These are phyloP conservation scores for Neopestalotiopsis clavispora DNA, from an alignment of 2,329 filamentous ascomycete genomes.

Conservation along the genomic window DNA sequence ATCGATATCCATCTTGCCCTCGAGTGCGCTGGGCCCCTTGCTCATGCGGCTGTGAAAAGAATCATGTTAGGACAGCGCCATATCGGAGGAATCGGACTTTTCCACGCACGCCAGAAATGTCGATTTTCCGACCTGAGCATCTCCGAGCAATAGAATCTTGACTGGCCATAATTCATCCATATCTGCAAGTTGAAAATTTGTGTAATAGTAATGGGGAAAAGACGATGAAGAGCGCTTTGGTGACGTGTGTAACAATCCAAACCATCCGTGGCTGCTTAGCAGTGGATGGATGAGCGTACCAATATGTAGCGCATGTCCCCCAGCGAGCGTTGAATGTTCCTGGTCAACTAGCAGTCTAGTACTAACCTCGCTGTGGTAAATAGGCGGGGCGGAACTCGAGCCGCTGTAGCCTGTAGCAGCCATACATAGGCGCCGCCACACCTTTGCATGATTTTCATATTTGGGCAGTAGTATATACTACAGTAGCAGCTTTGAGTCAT, in stretches of 20 bases:
- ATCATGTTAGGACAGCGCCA: constrained; percentile 11
- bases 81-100: constrained; percentile 10
- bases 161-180: constrained; percentile 47
- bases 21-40: constrained; percentile 43
- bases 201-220: not conserved
- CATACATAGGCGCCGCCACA: not conserved
- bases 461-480: not conserved
- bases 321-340: not conserved
- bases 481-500: not conserved
- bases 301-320: constrained; percentile 4
- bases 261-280: not conserved
- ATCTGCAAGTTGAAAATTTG: not conserved
- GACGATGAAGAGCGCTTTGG: not conserved
- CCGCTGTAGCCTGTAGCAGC: not conserved
- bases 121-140: constrained; percentile 64
- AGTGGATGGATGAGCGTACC: not conserved
- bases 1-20: constrained; percentile 47
- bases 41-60: constrained; percentile 54
- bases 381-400: constrained; percentile 7
- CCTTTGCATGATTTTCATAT: constrained; percentile 10
- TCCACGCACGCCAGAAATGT: constrained; percentile 63
- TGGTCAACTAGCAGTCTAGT: not conserved
- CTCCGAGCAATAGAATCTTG: constrained; percentile 63
- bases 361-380: not conserved
- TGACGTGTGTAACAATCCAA: not conserved